Evolutionary conservation across 768 basidiomycete genomes (phyloP).

Genomic region (Lentinula boryana): DNA sequence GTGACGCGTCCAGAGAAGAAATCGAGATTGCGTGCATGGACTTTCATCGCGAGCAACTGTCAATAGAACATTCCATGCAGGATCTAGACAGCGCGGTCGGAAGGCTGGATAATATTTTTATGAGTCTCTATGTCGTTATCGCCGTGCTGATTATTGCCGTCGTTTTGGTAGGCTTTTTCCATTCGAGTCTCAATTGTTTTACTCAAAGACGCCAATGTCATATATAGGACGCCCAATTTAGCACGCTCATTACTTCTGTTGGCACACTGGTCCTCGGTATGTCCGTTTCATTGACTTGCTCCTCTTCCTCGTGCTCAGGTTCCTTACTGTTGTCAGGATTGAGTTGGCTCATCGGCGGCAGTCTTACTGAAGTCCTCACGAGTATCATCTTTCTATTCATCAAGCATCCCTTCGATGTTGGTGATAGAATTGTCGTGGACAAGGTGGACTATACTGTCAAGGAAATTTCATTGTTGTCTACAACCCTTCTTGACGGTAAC

Average conservation of each 20-base stretch:
- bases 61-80: conserved; percentile 80
- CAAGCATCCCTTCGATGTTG: conserved; percentile 81
- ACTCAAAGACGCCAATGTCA: conserved; percentile 2
- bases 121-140: conserved; percentile 71
- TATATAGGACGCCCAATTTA: conserved; percentile 67
- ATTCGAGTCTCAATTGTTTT: conserved; percentile 4
- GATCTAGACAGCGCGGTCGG: conserved; percentile 89
- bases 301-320: conserved; percentile 6
- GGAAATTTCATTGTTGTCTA: conserved; percentile 81
- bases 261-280: conserved; percentile 50
- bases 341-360: conserved; percentile 83
- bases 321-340: conserved; percentile 37
- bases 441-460: conserved; percentile 69
- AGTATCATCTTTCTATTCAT: conserved; percentile 91
- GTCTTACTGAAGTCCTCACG: conserved; percentile 73
- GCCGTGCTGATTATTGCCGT: conserved; percentile 77
- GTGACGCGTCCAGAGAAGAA: conserved; percentile 67
- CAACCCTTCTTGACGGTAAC: conserved; percentile 59
- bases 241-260: conserved; percentile 70
- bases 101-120: conserved; percentile 79
- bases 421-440: conserved; percentile 58
- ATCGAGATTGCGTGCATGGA: conserved; percentile 75
- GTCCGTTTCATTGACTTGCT: conserved; percentile 12
- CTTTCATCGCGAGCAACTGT: conserved; percentile 79
- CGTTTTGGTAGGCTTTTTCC: conserved; percentile 48